Base-by-base conservation (phyloP, 2,329 filamentous ascomycete genomes). In the Furcasterigmium furcatum region DNA sequence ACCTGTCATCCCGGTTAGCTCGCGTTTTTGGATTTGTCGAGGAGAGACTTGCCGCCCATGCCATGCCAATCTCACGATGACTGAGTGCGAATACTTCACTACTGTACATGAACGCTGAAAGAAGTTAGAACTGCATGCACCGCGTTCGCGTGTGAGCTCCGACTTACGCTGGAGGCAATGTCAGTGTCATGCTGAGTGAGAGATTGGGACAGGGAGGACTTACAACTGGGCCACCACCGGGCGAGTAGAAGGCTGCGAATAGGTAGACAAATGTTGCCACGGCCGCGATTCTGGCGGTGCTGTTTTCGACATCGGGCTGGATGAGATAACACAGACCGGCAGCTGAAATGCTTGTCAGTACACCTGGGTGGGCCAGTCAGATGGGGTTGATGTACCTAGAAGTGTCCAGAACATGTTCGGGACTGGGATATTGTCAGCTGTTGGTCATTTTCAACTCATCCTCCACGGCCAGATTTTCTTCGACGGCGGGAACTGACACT, bases 341-440 rank as follows among this genome's bases (percentile, higher is more conserved):
- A 54, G 64, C 60, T 20, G 24, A 6, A 36, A 16, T 36, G 16
- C 18, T 36, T 18, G 16, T 18, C 12, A 32, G 13, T 14, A 32
- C 29, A 32, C 16, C 6, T 32, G 12, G 7, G 30, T 13, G 3
- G 13, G 13, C 5, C 13, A 13, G 13, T 12, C 13, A 32, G 29
- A 13, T 32, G n/a, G n/a, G n/a, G n/a, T 32, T 5, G 16, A 36
- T 16, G 5, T 18, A 55, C 64, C 60, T 20, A 79, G 69, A 29
- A 80, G 65, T 20, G 80, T 79, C 72, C 79, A 82, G 20, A 78
- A 73, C 81, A 85, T 85, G 51, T 83, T 74, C 1, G 82, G 83
- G 57, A 85, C 4, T 72, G 79, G 81, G 19, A 77, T 73, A 81
- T 85, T 84, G 51, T 83, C 74, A 86, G 85, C 3, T 81, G n/a